These are phyloP conservation scores for Trichoderma orchidacearum DNA, from an alignment of 495 filamentous ascomycete species.

Conservation along the genomic window DNA sequence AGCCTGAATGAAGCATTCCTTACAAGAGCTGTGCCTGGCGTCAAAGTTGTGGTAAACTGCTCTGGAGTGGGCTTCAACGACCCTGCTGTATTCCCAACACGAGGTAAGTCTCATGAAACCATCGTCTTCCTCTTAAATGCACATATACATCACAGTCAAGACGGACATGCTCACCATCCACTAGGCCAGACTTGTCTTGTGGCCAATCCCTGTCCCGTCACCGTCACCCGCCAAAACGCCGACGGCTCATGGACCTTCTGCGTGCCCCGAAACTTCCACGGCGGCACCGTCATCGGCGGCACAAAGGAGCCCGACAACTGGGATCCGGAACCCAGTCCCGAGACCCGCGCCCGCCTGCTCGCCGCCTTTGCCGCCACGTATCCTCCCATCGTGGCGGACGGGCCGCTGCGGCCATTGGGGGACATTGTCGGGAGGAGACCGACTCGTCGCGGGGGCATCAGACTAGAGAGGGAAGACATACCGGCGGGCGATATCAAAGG, in stretches of 20 bases:
- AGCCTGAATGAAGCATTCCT: constrained; percentile 33
- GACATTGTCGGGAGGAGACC: constrained; percentile 32
- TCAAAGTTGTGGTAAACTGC: constrained; percentile 43
- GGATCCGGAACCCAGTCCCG: constrained; percentile 31
- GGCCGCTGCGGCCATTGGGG: constrained; percentile 20
- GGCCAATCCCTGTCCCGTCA: constrained; percentile 25
- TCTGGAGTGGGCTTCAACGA: constrained; percentile 42
- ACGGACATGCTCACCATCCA: constrained; percentile 19
- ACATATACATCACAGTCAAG: neutral
- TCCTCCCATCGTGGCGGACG: constrained; percentile 17
- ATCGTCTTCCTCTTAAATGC: neutral
- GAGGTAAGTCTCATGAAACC: constrained; percentile 21
- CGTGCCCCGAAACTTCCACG: constrained; percentile 43
- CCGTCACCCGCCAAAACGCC: constrained; percentile 44
- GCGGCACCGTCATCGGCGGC: constrained; percentile 49
- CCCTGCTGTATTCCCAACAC: constrained; percentile 37
- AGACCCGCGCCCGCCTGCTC: constrained; percentile 34
- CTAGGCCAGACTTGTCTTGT: constrained; percentile 31
- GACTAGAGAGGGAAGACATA: constrained; percentile 25
- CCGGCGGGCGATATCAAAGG: constrained; percentile 8
- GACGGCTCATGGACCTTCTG: constrained; percentile 49
- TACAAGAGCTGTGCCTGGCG: constrained; percentile 15
- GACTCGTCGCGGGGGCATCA: constrained; percentile 25
- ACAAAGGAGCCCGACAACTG: constrained; percentile 47
- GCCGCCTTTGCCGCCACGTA: constrained; percentile 14